Conservation (phyloP, 495 filamentous ascomycete species). For the Penicillium paxilli region DNA sequence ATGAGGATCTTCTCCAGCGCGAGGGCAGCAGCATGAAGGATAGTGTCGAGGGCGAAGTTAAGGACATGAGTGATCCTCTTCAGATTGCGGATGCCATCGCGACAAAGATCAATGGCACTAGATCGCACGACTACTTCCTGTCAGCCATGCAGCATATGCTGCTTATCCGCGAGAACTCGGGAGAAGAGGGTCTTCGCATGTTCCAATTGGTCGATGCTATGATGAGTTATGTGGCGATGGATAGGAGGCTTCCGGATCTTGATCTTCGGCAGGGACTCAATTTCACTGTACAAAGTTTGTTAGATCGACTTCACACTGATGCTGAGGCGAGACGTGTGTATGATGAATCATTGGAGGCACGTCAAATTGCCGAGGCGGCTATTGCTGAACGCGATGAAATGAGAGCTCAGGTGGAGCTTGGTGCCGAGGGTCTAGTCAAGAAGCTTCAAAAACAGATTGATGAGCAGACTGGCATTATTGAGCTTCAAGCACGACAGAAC, state of each 20-base stretch:
- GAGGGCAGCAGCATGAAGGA: constrained; percentile 90
- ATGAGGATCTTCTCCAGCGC: constrained; percentile 92
- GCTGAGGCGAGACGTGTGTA: constrained; percentile 87
- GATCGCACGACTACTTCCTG: constrained; percentile 92
- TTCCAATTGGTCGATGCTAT: constrained; percentile 98
- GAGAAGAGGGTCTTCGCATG: constrained; percentile 90
- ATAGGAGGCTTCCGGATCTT: constrained; percentile 91
- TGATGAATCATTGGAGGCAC: constrained; percentile 84
- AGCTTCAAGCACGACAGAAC: constrained; percentile 80
- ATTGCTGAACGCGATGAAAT: constrained; percentile 97
- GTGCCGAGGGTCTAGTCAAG: constrained; percentile 88
- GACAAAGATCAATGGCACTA: constrained; percentile 77
- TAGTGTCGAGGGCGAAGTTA: constrained; percentile 84
- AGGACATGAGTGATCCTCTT: constrained; percentile 89
- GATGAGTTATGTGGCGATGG: constrained; percentile 99
- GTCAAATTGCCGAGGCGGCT: constrained; percentile 91
- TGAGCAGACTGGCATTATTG: constrained; percentile 87
- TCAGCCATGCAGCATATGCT: constrained; percentile 95
- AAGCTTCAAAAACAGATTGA: constrained; percentile 92
- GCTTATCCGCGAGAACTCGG: constrained; percentile 88
- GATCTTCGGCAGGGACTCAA: constrained; percentile 96
- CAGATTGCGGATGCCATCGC: constrained; percentile 95
- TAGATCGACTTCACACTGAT: constrained; percentile 96
- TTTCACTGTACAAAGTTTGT: constrained; percentile 91
- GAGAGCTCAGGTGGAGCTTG: constrained; percentile 86